Evolutionary conservation across 2,329 filamentous ascomycete species (phyloP), one percentile per base, ranked within the genome.

Genomic region (Trichoderma sp.): DNA sequence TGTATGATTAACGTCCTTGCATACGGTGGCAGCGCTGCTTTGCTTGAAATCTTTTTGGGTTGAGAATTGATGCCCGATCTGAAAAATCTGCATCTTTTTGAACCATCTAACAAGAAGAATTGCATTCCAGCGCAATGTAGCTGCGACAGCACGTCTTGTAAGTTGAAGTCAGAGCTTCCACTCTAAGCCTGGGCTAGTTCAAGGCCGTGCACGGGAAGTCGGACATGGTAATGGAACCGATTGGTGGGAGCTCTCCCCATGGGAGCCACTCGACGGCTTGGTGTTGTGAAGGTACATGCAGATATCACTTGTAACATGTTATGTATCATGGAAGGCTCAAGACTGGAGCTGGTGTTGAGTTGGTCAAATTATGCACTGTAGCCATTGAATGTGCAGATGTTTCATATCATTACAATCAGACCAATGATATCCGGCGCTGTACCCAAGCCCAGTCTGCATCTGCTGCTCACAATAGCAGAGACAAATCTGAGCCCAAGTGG

Each of bases 211-310:
- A 50, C 68, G 68, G 53, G 68, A 24, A 33, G 27, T 62, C 53
- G 68, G 68, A 33, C 68, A 71, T 41, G 68, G 68, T 29, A 71
- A 60, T 31, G 16, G 35, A 71, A 21, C 68, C 68, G 68, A 71
- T 71, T 71, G 68, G 68, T 35, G 53, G 68, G 38, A 63, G 68
- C 68, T 62, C 18, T 14, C 31, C 18, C 18, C 24, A 41, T 7
- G 31, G 21, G 29, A 35, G 21, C 50, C 66, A 56, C 66, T 38
- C 31, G 14, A 9, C 14, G 16, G 27, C 33, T 21, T 59, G 66
- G 24, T 24, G 67, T 11, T 33, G 38, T 41, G 38, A 16, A 7
- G 38, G 6, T 45, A 45, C 41, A 45, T 45, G 41, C 41, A 12
- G 45, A 21, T 50, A 11, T 50, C 45, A 21, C 18, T 50, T 21